Evolutionary conservation across 2,329 filamentous ascomycete genomes (phyloP).

Genomic region (Hymenotorrendiella dingleyae): DNA sequence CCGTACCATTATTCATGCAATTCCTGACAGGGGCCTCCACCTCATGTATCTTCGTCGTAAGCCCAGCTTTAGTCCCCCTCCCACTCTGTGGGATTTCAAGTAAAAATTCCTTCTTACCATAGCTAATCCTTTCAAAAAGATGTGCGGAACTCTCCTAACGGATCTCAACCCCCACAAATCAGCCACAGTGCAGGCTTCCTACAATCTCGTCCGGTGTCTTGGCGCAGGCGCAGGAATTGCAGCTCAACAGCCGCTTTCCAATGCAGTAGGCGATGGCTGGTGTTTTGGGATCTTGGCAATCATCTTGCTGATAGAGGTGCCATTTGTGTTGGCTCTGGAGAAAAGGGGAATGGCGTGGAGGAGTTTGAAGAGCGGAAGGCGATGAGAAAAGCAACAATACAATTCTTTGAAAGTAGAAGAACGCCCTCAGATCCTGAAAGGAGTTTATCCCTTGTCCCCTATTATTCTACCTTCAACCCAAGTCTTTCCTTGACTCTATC

Average conservation of each 20-base stretch:
- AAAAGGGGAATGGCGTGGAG: too few relatives aligned
- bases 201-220: conserved; percentile 5
- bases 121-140: conserved; percentile 2
- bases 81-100: too few relatives aligned
- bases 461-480: too few relatives aligned
- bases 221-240: conserved; percentile 3
- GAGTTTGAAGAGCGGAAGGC: too few relatives aligned
- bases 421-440: too few relatives aligned
- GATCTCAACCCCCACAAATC: conserved; percentile 5
- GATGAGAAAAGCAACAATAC: too few relatives aligned
- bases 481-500: too few relatives aligned
- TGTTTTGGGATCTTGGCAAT: conserved; percentile 13
- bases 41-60: conserved; percentile 5
- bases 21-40: conserved; percentile 6
- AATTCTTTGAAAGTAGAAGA: too few relatives aligned
- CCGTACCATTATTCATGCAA: conserved; percentile 10
- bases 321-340: too few relatives aligned
- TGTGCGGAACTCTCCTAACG: conserved; percentile 8
- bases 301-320: too few relatives aligned
- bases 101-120: too few relatives aligned
- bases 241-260: conserved; percentile 5
- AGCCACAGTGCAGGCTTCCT: conserved; percentile 6
- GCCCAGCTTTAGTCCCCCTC: not conserved
- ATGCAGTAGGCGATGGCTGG: conserved; percentile 12
- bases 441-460: too few relatives aligned